Base-by-base conservation (phyloP, 129 eudicot genomes). In the Rutidosis leptorrhynchoides region DNA sequence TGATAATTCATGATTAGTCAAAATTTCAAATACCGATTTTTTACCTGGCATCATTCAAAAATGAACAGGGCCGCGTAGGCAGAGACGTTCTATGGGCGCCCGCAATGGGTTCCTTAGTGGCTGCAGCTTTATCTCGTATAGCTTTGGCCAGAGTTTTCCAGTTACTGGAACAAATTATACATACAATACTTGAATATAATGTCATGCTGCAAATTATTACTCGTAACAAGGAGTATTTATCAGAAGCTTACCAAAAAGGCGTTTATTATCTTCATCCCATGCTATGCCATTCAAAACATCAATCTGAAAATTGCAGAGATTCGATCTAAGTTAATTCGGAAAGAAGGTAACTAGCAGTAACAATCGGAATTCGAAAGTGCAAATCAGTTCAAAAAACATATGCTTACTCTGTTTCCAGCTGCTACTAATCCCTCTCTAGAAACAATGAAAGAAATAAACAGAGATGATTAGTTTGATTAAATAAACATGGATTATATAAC, bases 281-380 rank as follows among this genome's bases (percentile, higher is more conserved):
- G 98, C 98, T 83, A 93, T 93, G 77, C 98, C 98, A 72, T 93
- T 93, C 76, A 93, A 75, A 67, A 93, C 98, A 46, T 93, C 96
- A 78, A 88, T 80, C 94, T 87, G 83, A 27, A 67, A 78, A 52
- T 32, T 14, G 32, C 20, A 78, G 59, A 67, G 40, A 37, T 35
- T 54, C 52, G 16, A 49, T 22, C 15, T 0, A 64, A 68, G 68
- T 72, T 25, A 37, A 64, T 17, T 26, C 43, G 33, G 58, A 12
- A 25, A 48, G 62, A 59, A 24, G 3, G 46, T 40, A 32, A 65
- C 27, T 56, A 72, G 74, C 63, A 32, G 52, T 26, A 24, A 59
- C 14, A 58, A 61, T 52, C 12, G 24, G 62, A 20, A 58, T 56
- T 52, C 12, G 24, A 57, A 20, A 62, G 35, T 19, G 2, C 51